Base-by-base conservation (phyloP, 441 rosid species). In the Omphalea diandra region DNA sequence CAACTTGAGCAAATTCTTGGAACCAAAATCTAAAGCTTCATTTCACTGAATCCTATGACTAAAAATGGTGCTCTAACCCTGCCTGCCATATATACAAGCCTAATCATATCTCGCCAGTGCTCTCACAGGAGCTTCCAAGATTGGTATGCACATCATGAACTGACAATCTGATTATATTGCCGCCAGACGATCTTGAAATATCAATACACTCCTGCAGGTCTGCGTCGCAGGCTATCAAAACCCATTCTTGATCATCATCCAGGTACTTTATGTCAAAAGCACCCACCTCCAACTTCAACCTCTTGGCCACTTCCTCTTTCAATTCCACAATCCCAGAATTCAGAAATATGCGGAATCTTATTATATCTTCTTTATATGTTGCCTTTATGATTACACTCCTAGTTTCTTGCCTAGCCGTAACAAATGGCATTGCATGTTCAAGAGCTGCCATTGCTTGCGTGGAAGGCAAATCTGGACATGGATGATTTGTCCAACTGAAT, bases 51-150 rank as follows among this genome's bases (percentile, higher is more conserved):
- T 32, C 31, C 75, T 74, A 74, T 22, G 62, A 64, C 74, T 8
- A 68, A 65, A 32, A 77, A 66, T 75, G 67, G 54, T 43, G 60
- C 68, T 65, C 78, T 68, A 73, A 58, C 68, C 62, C 71, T 33
- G 7, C 35, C 61, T 33, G 7, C 35, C 61, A 40, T 50, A 72
- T 64, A 11, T 63, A 76, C 71, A 80, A 33, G n/a, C 27, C 26
- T 57, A 33, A 29, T 74, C 82, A 87, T 47, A 85, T 82, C 76
- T 84, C 88, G 29, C 87, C 94, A 8, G 87, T 87, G 87, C 97
- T 91, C 77, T 94, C 97, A 67, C 95, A 91, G 11, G 97, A 90
- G 76, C 98, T 94, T 35, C 97, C 97, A 0, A 80, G 91, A 73
- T 73, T 84, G 6, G 84, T 68, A 79, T 65, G 83, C 46, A 75